Base-by-base conservation (phyloP, 2,329 filamentous ascomycete species). In the Diaporthe caulivora region DNA sequence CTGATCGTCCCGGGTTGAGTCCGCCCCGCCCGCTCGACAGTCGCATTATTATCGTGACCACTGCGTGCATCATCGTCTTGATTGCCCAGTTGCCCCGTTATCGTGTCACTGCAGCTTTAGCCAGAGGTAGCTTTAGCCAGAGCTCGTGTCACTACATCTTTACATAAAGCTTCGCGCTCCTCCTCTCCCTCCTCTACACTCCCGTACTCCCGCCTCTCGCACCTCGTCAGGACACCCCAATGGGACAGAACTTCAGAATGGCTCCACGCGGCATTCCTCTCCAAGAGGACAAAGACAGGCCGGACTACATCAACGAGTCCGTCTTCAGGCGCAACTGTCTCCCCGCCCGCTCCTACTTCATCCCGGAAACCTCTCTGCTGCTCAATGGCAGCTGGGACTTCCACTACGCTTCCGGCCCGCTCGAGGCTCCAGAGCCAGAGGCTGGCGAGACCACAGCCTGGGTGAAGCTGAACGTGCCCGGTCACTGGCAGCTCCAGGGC, bases 401-500 rank as follows among this genome's bases (percentile, higher is more conserved):
- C 76, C 83, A 88, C 75, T 86, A 88, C 71, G 83, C 86, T 17
- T 76, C 81, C 5, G 85, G 82, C 10, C 86, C 87, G 0, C 77
- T 83, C 10, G 84, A 86, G 70, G 86, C 87, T 0, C 87, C 87
- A 26, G 81, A 83, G 49, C 81, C 83, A 11, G 76, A 79, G 21
- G 71, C 74, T 8, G 77, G 71, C 17, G 72, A 70, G 26, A 67
- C 75, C 10, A 75, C 77, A 3, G 82, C 69, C 76, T 90, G 89
- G 86, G 81, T 83, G 26, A 83, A 82, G 51, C 90, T 92, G 75
- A 81, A 86, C 15, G 92, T 94, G 0, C 92, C 92, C 0, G 90
- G 90, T 3, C 89, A 91, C 78, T 94, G 92, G 92, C 92, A 94
- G 80, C 83, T 93, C 6, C 90, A 94, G 80, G 92, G 92, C 34